Conservation (phyloP, 352 stramenopile genomes). For the Phytophthora hibernalis region DNA sequence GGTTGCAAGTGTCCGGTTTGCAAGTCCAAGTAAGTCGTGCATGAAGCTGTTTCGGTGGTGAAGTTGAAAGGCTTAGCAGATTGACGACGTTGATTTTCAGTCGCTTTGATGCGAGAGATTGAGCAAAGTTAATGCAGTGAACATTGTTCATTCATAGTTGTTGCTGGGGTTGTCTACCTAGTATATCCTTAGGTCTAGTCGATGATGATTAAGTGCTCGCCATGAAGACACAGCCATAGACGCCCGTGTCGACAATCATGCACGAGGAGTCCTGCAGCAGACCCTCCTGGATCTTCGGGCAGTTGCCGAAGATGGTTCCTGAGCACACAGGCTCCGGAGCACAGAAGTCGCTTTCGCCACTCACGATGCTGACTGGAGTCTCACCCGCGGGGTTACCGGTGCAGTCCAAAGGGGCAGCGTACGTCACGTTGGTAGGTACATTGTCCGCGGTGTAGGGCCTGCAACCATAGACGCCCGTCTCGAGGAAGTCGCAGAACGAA, state of each 20-base stretch:
- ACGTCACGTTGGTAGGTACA: conserved; percentile 30
- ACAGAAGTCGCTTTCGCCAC: conserved; percentile 27
- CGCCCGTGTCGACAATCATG: conserved; percentile 34
- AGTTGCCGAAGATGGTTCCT: conserved; percentile 43
- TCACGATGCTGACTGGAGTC: conserved; percentile 39
- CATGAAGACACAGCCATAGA: conserved; percentile 52
- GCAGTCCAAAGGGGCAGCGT: conserved; percentile 35
- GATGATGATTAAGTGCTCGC: conserved; percentile 30
- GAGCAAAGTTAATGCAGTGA: not conserved
- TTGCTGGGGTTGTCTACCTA: conserved; percentile 17
- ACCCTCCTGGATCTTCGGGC: conserved; percentile 38
- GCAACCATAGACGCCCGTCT: conserved; percentile 56
- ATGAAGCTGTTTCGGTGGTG: not conserved
- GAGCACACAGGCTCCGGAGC: conserved; percentile 38
- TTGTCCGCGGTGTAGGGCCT: conserved; percentile 42
- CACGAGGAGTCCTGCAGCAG: conserved; percentile 40
- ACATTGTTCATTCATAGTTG: conserved; percentile 13
- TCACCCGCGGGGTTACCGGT: conserved; percentile 36
- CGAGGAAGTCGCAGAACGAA: conserved; percentile 49
- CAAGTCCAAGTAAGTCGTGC: conserved; percentile 15
- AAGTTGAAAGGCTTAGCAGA: not conserved
- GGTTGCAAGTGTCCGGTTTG: conserved; percentile 29
- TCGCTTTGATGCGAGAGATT: no score
- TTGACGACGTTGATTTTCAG: not conserved
- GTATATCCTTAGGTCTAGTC: conserved; percentile 4